Evolutionary conservation across 208 protist genomes (phyloP), one percentile per base, ranked within the genome.

Genomic region (Acanthamoeba quina): DNA sequence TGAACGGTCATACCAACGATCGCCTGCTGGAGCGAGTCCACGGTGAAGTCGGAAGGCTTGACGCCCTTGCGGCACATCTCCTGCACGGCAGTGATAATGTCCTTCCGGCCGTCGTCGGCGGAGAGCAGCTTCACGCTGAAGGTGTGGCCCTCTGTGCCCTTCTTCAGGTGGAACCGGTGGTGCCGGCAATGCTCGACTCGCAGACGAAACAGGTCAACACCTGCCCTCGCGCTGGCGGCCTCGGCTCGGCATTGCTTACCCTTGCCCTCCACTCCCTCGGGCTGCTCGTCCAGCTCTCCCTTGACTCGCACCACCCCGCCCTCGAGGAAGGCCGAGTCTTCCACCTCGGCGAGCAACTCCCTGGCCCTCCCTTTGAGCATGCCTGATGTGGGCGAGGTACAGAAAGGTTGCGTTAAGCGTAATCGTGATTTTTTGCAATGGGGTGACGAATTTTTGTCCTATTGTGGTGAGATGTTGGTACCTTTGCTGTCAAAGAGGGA

Each of bases 401-500:
- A 34, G 31, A 34, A 34, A 34, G 31, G 31, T 34, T 34, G 31
- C 31, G 31, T 34, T 34, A 34, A 34, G 31, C 31, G 31, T 34
- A 34, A 34, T 34, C 31, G 31, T 34, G 31, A 34, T 34, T 34
- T 56, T 24, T 15, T 13, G 15, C 54, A 15, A 17, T 58, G 54
- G 17, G 54, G 54, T 15, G 5, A 21, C 17, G 10, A 58, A 58
- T 58, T 58, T 15, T 58, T 2, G 15, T 44, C 5, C 41, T 44
- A 2, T 44, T 74, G 21, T 34, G 19, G 66, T 74, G 24, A 74
- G 66, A 17, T 26, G 66, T 41, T 47, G 41, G 34, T 54, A 82
- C 72, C 72, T 31, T 82, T 82, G 72, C 44, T 82, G 17, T 82
- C 72, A 82, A 82, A 82, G n/a, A 82, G 2, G 26, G 72, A 82